These are phyloP conservation scores for Macrocybe gigantea DNA, from an alignment of 768 basidiomycete genomes.

Conservation along the genomic window DNA sequence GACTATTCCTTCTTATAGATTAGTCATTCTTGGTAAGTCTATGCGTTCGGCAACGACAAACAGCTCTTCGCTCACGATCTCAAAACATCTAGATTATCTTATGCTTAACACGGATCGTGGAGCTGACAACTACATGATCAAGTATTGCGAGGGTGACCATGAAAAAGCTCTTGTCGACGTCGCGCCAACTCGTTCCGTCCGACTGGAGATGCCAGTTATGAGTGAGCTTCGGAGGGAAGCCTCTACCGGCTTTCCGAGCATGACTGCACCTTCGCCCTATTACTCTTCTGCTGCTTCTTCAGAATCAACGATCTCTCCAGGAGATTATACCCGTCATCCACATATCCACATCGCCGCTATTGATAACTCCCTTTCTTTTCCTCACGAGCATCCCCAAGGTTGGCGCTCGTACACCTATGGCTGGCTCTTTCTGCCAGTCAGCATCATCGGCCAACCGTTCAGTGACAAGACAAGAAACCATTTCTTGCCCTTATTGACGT, in stretches of 20 bases:
- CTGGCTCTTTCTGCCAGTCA: conserved; percentile 84
- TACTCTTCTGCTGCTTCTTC: conserved; percentile 30
- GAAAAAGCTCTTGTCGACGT: conserved; percentile 76
- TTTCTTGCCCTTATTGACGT: conserved; percentile 77
- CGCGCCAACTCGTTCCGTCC: conserved; percentile 65
- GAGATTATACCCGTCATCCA: conserved; percentile 56
- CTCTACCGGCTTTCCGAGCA: conserved; percentile 27
- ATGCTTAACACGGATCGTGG: conserved; percentile 91
- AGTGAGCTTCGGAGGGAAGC: conserved; percentile 52
- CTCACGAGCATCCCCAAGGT: conserved; percentile 82
- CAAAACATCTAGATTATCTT: conserved; percentile 57
- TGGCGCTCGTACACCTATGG: conserved; percentile 81
- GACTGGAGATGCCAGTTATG: conserved; percentile 68
- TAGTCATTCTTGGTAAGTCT: conserved; percentile 71
- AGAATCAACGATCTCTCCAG: conserved; percentile 26
- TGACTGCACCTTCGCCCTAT: conserved; percentile 32
- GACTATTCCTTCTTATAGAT: conserved; percentile 34
- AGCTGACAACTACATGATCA: conserved; percentile 91
- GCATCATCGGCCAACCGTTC: conserved; percentile 80
- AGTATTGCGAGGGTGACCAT: conserved; percentile 77
- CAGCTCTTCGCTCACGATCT: neutral
- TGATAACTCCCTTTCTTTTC: conserved; percentile 89
- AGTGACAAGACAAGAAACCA: conserved; percentile 76
- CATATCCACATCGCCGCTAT: conserved; percentile 92
- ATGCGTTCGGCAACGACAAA: neutral